Percentiles rank a stretch among this genome's conserved stretches.
These are phyloP conservation scores for Eucalyptus grandis DNA, from an alignment of 345 rosid species.

Conservation along the genomic window DNA sequence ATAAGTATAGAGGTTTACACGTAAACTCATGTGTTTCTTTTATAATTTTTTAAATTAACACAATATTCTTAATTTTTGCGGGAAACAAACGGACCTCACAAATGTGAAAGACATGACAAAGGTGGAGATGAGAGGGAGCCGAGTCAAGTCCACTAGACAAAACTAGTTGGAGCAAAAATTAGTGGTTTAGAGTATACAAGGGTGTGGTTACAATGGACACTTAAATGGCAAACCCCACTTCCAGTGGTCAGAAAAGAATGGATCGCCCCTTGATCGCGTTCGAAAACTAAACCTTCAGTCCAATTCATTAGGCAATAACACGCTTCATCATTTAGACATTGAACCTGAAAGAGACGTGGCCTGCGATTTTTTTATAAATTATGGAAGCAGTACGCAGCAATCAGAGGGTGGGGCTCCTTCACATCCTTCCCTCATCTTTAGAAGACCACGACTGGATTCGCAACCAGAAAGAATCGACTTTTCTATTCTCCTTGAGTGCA, in stretches of 20 bases:
- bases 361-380: neutral
- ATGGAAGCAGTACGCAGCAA: neutral
- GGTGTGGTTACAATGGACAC: neutral
- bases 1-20: neutral
- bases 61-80: neutral
- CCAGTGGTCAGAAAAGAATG: neutral
- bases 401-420: neutral
- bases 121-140: neutral
- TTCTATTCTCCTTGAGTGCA: neutral
- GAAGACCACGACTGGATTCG: neutral
- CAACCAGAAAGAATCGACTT: neutral
- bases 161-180: neutral
- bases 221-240: neutral
- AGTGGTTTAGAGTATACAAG: neutral
- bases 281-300: neutral
- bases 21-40: neutral
- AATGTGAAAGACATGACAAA: neutral
- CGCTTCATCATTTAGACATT: neutral
- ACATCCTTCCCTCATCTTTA: neutral
- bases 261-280: neutral
- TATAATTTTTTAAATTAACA: neutral
- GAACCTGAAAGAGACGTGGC: neutral
- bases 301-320: neutral
- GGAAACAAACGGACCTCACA: neutral
- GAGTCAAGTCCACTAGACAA: neutral